Evolutionary conservation across 164 flowering plant species (phyloP).

Genomic region (Litsea cubeba): DNA sequence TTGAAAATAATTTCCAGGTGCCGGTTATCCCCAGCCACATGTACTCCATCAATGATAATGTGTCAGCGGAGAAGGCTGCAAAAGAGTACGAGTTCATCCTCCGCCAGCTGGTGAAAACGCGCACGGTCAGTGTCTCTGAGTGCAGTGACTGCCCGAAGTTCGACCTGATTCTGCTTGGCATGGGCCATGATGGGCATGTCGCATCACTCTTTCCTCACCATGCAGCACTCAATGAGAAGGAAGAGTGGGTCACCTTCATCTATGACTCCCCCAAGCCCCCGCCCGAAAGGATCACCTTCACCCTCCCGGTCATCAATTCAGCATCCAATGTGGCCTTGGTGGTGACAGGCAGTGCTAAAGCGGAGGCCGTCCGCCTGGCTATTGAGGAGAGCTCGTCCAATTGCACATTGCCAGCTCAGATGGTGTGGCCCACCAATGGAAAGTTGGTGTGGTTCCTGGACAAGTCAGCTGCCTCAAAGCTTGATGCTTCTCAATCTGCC

Average conservation of each 20-base stretch:
- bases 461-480: slow-evolving; percentile 54
- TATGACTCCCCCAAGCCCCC: slow-evolving; percentile 76
- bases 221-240: slow-evolving; percentile 38
- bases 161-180: slow-evolving; percentile 68
- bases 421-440: slow-evolving; percentile 55
- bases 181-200: slow-evolving; percentile 80
- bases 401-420: slow-evolving; percentile 43
- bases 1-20: slow-evolving; percentile 33
- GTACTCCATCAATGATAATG: slow-evolving; percentile 59
- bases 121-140: slow-evolving; percentile 48
- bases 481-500: slow-evolving; percentile 24
- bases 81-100: slow-evolving; percentile 57
- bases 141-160: slow-evolving; percentile 71
- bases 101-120: slow-evolving; percentile 62
- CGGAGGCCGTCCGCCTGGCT: slow-evolving; percentile 51
- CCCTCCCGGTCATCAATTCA: slow-evolving; percentile 77
- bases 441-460: slow-evolving; percentile 80
- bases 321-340: slow-evolving; percentile 67
- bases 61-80: slow-evolving; percentile 79
- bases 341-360: slow-evolving; percentile 55
- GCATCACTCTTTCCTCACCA: slow-evolving; percentile 73
- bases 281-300: slow-evolving; percentile 77
- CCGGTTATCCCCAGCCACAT: slow-evolving; percentile 63
- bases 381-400: slow-evolving; percentile 35
- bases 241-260: slow-evolving; percentile 71